Base-by-base conservation (phyloP, 148 eudicot genomes). In the Chenopodium berlandieri region DNA sequence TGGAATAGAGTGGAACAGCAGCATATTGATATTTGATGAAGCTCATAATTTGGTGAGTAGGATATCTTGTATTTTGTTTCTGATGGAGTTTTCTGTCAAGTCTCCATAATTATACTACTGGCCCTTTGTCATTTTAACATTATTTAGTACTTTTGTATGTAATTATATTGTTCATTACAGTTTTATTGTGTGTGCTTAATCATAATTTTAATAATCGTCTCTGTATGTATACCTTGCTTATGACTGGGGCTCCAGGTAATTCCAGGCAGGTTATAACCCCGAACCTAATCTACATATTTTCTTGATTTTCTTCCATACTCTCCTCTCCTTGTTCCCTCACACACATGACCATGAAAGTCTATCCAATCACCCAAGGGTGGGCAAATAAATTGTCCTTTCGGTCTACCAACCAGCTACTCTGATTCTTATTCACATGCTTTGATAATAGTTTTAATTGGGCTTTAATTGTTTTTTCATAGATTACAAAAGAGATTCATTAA, bases 1-100 rank as follows among this genome's bases (percentile, higher is more conserved):
- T 83, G 93, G 88, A 74, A 87, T 96, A 85, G 88, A 84, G 77
- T 96, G 98, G 99, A 56, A 52, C n/a, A 82, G 84, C 67, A 91
- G 97, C 83, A 83, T 92, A 76, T 89, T 96, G 73, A 91, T 96
- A 80, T 96, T 96, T 85, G 99, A 96, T 86, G 99, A 96, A 94
- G 99, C 99, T 84, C 99, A 96, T 88, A 96, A 96, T 88, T 88
- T 96, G 91, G 99, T 94, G 87, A 73, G 91, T 82, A 32, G 67
- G 63, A 71, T 40, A 71, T 44, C 25, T 44, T 44, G 44, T 69
- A 7, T 69, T 3, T 62, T 2, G 13, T 44, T 69, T 11, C n/a
- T 32, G 72, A 6, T 31, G 1, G 9, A 31, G 46, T 13, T 31
- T 31, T 32, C 19, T 13, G 16, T 32, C 16, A 14, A 34, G 17